These are phyloP conservation scores for Phoenix dactylifera DNA, from an alignment of 176 grass and related monocot genomes.

Conservation along the genomic window DNA sequence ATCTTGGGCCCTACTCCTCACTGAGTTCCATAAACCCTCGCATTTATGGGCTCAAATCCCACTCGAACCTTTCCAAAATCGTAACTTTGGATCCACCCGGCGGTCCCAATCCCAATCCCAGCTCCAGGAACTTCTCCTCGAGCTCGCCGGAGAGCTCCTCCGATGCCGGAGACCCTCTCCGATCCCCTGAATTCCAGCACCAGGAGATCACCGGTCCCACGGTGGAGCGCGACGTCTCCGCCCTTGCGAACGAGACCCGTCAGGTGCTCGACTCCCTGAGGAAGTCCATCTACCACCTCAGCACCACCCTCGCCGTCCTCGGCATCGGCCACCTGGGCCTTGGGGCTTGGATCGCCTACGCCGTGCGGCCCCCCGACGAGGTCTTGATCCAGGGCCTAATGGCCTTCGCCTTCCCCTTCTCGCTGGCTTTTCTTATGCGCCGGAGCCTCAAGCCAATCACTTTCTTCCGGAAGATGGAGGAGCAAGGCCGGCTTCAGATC, in stretches of 20 bases:
- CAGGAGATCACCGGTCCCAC: constrained; percentile 95
- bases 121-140: constrained; percentile 10
- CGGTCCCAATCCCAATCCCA: not conserved
- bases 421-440: constrained; percentile 63
- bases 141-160: not conserved
- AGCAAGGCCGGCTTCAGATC: constrained; percentile 70
- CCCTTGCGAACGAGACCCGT: constrained; percentile 70
- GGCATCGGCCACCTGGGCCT: constrained; percentile 58
- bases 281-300: constrained; percentile 50
- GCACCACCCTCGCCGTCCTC: constrained; percentile 48
- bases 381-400: constrained; percentile 56
- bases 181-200: constrained; percentile 33
- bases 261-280: constrained; percentile 54
- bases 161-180: not conserved
- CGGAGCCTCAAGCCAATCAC: constrained; percentile 66
- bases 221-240: constrained; percentile 72
- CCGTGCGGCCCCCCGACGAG: constrained; percentile 32
- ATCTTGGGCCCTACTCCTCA: not conserved
- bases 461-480: constrained; percentile 98
- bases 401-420: constrained; percentile 78
- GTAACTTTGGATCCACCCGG: no score
- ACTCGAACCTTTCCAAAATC: not conserved
- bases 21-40: not conserved
- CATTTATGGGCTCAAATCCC: not conserved
- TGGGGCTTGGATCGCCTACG: constrained; percentile 50